These are phyloP conservation scores for Penicillium sp. DNA, from an alignment of 2,329 filamentous ascomycete genomes.

Conservation along the genomic window DNA sequence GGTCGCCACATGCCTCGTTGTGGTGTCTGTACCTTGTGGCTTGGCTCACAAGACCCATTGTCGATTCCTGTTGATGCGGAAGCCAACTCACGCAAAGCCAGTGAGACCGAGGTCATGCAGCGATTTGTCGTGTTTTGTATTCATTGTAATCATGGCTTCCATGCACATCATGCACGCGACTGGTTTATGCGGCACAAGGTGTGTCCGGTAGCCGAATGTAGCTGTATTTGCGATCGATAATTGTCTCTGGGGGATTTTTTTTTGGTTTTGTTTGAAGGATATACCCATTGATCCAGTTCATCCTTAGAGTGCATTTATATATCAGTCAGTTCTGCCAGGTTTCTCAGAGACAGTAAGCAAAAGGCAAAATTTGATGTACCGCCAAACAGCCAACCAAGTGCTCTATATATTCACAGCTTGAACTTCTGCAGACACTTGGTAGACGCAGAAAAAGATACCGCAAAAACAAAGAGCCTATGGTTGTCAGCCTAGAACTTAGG, in stretches of 20 bases:
- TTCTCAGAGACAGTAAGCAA: too few species aligned
- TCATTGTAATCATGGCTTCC: constrained; percentile 63
- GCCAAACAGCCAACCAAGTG: too few species aligned
- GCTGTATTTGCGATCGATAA: constrained; percentile 42
- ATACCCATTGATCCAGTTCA: constrained; percentile 14
- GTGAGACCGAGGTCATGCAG: constrained; percentile 50
- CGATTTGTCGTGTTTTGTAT: constrained; percentile 62
- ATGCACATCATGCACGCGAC: constrained; percentile 61
- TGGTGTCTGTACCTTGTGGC: constrained; percentile 62
- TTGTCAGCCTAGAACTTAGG: too few species aligned
- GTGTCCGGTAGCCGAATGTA: constrained; percentile 43
- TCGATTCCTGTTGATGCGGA: constrained; percentile 40
- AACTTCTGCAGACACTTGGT: too few species aligned
- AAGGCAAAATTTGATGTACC: too few species aligned
- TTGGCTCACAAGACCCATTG: constrained; percentile 59
- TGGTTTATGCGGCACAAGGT: constrained; percentile 55
- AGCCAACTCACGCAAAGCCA: constrained; percentile 23
- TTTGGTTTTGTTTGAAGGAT: constrained; percentile 4
- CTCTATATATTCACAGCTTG: too few species aligned
- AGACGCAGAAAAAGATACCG: too few species aligned
- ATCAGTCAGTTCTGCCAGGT: too few species aligned
- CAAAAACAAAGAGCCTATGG: too few species aligned
- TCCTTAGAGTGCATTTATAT: not conserved
- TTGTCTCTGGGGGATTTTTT: not conserved
- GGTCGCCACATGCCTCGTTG: constrained; percentile 64